These are phyloP conservation scores for Lithospermum erythrorhizon DNA, from an alignment of 257 asterid genomes.

Conservation along the genomic window DNA sequence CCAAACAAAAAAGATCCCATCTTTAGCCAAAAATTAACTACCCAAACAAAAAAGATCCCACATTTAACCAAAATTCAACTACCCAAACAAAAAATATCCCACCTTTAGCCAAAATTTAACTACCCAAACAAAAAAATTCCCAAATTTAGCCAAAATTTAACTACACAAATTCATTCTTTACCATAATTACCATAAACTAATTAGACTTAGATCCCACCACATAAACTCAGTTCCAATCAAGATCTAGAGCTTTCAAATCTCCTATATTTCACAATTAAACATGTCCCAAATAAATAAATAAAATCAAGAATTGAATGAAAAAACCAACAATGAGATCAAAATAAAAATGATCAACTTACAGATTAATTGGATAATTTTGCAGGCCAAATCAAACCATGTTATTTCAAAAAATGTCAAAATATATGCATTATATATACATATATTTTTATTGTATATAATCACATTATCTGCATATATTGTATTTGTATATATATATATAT, in stretches of 20 bases:
- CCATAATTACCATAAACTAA: conserved; percentile 33
- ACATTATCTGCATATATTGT: not conserved
- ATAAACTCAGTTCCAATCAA: conserved; percentile 27
- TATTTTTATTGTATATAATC: not conserved
- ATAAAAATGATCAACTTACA: conserved; percentile 28
- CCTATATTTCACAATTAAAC: conserved; percentile 9
- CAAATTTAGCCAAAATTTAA: not conserved
- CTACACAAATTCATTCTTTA: conserved; percentile 13
- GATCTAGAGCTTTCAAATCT: conserved; percentile 50
- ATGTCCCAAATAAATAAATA: conserved; percentile 1
- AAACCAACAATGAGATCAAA: conserved; percentile 10
- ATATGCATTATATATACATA: not conserved
- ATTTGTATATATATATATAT: conserved; percentile 4
- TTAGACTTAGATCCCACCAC: conserved; percentile 39
- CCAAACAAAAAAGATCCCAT: too few species aligned
- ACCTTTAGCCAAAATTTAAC: too few species aligned
- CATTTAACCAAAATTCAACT: not conserved
- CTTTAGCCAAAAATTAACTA: conserved; percentile 1
- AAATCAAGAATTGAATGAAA: conserved; percentile 12
- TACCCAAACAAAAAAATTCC: too few species aligned
- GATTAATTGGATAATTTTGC: conserved; percentile 30
- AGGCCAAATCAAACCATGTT: conserved; percentile 7
- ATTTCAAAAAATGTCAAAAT: too few species aligned
- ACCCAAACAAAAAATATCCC: too few species aligned
- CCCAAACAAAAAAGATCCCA: too few species aligned